Base-by-base conservation (phyloP, 2,329 filamentous ascomycete genomes). In the Paecilomyces dactylethromorphus region DNA sequence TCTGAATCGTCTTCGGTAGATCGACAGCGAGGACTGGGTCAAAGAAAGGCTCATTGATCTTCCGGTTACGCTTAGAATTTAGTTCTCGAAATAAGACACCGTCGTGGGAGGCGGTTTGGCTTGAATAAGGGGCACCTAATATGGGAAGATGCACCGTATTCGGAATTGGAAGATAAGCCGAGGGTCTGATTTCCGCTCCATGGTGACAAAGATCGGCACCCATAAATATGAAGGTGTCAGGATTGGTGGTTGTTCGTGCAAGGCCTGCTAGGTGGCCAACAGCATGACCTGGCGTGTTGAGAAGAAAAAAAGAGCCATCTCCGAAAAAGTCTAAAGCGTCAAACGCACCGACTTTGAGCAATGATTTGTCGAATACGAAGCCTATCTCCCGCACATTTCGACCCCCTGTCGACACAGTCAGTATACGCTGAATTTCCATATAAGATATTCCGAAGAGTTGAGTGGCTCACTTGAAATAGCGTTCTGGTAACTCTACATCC, bases 131-230 rank as follows among this genome's bases (percentile, higher is more conserved):
- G n/a, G n/a, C n/a, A n/a, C n/a, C n/a, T n/a, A n/a, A n/a, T n/a
- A n/a, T n/a, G n/a, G n/a, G n/a, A n/a, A 32, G 31, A 12, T 52
- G 15, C 11, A 55, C 22, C 18, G 32, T 3, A 12, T 21, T 6
- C 12, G 67, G 78, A 0, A 81, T 64, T 0, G 76, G 78, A 3
- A 75, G 64, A 52, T 78, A 74, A 7, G 62, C 60, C 1, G 73
- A 77, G 0, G 79, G 80, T n/a, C 80, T 67, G 21, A 81, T 74
- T 61, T 79, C 74, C 21, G 75, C 76, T 8, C 68, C 69, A 58
- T 81, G 76, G 60, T 82, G 79, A 35, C 72, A 76, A 4, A 74
- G 69, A 64, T 83, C 81, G 18, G 78, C 80, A 29, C 78, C 81
- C 71, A 83, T 78, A 62, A 82, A 74, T 29, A 82, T 74, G 64